phyloP scores from a whole-genome alignment of 257 asterid species.

The Solanum chmielewskii region DNA sequence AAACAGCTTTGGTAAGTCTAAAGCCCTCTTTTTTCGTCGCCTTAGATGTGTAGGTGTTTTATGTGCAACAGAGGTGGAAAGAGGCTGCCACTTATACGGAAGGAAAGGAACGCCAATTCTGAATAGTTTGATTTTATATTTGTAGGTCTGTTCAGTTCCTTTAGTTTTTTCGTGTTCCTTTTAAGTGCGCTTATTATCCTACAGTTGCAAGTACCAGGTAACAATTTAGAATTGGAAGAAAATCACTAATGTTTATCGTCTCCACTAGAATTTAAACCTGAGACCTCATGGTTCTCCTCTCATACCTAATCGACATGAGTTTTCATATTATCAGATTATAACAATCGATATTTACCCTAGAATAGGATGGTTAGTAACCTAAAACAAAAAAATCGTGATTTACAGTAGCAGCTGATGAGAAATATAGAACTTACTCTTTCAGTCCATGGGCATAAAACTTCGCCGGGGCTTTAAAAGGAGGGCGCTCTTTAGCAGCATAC shows the following conservation, averaged over 20 bases:
- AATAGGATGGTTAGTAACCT: background rate
- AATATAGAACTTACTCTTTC: constrained; percentile 43
- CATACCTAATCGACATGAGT: background rate
- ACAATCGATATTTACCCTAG: background rate
- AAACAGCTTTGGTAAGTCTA: background rate
- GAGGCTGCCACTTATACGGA: background rate
- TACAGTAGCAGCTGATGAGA: background rate
- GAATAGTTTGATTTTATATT: background rate
- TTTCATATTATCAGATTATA: background rate
- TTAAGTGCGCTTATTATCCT: background rate
- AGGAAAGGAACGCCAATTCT: background rate
- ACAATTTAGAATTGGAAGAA: background rate
- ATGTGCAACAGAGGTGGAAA: background rate
- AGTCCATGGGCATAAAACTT: constrained; percentile 76
- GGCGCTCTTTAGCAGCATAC: constrained; percentile 61
- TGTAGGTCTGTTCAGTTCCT: background rate
- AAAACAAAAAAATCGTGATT: background rate
- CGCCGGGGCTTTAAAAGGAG: constrained; percentile 60
- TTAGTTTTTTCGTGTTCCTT: background rate
- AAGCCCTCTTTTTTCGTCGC: background rate
- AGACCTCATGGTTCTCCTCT: background rate
- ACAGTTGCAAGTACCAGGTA: background rate
- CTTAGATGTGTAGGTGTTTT: background rate
- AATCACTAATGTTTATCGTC: background rate
- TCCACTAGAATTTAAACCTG: background rate